Conservation (phyloP, 2,329 filamentous ascomycete genomes). For the Neofusicoccum cordaticola region DNA sequence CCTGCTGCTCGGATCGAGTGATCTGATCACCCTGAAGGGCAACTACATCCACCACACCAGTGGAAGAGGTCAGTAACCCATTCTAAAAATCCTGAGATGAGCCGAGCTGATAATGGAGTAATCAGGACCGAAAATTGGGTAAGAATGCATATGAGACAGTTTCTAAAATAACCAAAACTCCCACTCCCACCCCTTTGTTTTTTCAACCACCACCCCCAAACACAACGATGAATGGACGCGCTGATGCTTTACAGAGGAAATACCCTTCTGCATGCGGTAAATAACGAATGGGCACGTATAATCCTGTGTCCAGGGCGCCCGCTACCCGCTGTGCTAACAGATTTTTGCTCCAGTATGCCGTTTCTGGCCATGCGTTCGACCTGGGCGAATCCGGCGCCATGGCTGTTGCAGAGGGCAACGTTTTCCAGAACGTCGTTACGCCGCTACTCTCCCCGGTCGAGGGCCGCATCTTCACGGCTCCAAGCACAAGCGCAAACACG, state of each 20-base stretch:
- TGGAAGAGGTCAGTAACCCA: slow-evolving; percentile 39
- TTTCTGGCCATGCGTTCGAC: slow-evolving; percentile 58
- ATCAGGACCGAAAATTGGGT: slow-evolving; percentile 51
- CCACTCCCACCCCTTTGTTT: too few species aligned
- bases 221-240: too few species aligned
- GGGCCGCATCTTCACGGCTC: slow-evolving; percentile 40
- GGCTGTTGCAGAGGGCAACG: slow-evolving; percentile 57
- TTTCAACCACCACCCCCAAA: too few species aligned
- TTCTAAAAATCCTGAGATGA: too few species aligned
- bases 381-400: slow-evolving; percentile 31
- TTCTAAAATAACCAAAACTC: too few species aligned
- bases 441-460: slow-evolving; percentile 42
- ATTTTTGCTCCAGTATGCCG: slow-evolving; percentile 38
- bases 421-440: slow-evolving; percentile 54
- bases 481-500: slow-evolving; percentile 33
- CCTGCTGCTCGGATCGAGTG: slow-evolving; percentile 55
- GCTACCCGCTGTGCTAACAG: too few species aligned
- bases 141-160: too few species aligned
- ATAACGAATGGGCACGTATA: slow-evolving; percentile 49
- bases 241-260: slow-evolving; percentile 33
- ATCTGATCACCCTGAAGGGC: slow-evolving; percentile 57
- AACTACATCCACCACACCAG: slow-evolving; percentile 61
- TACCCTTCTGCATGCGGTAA: slow-evolving; percentile 54
- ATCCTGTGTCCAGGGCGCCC: too few species aligned
- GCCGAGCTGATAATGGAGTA: too few species aligned